These are phyloP conservation scores for Herpetomonas tarakana DNA, from an alignment of 208 protist species.

Conservation along the genomic window DNA sequence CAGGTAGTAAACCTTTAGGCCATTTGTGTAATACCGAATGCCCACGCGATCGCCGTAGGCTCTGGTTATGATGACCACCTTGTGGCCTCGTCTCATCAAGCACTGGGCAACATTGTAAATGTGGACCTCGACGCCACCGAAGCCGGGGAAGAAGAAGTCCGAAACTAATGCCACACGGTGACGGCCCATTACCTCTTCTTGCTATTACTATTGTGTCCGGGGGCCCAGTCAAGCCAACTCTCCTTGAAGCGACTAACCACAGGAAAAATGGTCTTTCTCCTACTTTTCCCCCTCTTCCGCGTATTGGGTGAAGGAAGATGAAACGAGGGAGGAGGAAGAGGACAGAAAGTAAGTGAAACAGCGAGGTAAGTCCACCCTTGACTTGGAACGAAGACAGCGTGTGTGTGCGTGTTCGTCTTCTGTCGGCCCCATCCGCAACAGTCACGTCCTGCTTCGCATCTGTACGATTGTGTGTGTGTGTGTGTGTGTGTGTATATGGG, in stretches of 20 bases:
- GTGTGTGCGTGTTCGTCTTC: too few relatives aligned
- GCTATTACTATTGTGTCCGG: background rate
- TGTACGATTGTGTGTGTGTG: too few relatives aligned
- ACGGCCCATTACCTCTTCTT: conserved; percentile 31
- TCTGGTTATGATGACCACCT: conserved; percentile 96
- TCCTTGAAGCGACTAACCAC: too few relatives aligned
- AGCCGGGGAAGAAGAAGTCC: conserved; percentile 98
- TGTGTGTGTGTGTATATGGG: too few relatives aligned
- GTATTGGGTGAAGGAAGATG: too few relatives aligned
- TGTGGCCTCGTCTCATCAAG: conserved; percentile 95
- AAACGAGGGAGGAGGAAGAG: background rate
- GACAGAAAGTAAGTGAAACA: background rate
- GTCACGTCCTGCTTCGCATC: background rate
- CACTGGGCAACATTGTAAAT: conserved; percentile 96
- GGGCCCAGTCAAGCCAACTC: background rate
- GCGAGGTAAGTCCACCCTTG: too few relatives aligned
- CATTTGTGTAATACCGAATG: conserved; percentile 95
- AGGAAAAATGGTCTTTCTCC: too few relatives aligned
- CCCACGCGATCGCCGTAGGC: conserved; percentile 93
- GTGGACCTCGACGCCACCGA: conserved; percentile 98
- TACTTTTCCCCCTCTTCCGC: too few relatives aligned
- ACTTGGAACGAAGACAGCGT: too few relatives aligned
- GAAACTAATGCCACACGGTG: conserved; percentile 91
- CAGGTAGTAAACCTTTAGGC: conserved; percentile 98
- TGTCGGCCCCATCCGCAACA: background rate